Percentiles rank a stretch among this genome's conserved stretches.
phyloP scores from a whole-genome alignment of 805 yeast genomes.

The Isabelozyma gotoi region DNA sequence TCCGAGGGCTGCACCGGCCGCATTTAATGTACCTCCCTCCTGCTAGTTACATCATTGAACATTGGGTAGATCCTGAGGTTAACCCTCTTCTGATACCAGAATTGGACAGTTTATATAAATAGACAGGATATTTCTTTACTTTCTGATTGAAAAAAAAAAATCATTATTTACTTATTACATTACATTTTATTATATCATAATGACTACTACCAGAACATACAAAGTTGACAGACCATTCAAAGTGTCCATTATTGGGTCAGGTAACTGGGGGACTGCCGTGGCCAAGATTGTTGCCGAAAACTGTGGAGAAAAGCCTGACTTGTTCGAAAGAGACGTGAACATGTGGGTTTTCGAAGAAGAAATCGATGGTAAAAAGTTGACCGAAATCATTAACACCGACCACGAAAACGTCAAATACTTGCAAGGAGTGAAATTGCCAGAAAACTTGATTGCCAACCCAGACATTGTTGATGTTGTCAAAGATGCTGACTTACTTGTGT shows the following conservation, averaged over 20 bases:
- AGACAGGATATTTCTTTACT: background rate
- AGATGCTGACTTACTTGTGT: slow-evolving; percentile 83
- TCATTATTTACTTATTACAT: too few species aligned
- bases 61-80: background rate
- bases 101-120: too few species aligned
- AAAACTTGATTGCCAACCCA: slow-evolving; percentile 86
- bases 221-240: slow-evolving; percentile 35
- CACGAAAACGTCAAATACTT: slow-evolving; percentile 95
- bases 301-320: slow-evolving; percentile 63
- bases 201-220: slow-evolving; percentile 26
- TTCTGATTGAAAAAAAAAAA: too few species aligned
- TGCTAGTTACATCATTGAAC: background rate
- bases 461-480: slow-evolving; percentile 71
- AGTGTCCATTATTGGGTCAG: slow-evolving; percentile 83
- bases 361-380: slow-evolving; percentile 73
- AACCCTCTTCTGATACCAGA: too few species aligned
- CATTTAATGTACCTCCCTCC: background rate
- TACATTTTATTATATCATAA: too few species aligned
- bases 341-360: slow-evolving; percentile 98
- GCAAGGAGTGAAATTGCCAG: slow-evolving; percentile 84
- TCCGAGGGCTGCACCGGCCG: background rate
- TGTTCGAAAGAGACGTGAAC: slow-evolving; percentile 72
- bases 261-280: slow-evolving; percentile 98
- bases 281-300: slow-evolving; percentile 95
- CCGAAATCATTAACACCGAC: slow-evolving; percentile 83